Percentiles rank a stretch among this genome's conserved stretches.
These are phyloP conservation scores for Crithidia bombi DNA, from an alignment of 208 protist genomes.

Conservation along the genomic window DNA sequence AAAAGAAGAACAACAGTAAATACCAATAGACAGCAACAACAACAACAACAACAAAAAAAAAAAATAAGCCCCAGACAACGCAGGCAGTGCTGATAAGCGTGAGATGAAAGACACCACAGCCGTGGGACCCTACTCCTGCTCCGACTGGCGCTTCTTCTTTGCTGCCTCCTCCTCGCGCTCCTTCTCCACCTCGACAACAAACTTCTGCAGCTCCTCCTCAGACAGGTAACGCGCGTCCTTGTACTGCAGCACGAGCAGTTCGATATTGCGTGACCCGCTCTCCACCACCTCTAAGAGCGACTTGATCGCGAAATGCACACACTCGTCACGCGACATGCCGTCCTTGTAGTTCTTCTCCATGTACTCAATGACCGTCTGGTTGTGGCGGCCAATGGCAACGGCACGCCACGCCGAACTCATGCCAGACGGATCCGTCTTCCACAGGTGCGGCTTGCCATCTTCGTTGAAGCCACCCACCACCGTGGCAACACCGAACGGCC, in stretches of 20 bases:
- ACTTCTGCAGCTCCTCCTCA: conserved; percentile 81
- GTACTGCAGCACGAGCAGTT: conserved; percentile 85
- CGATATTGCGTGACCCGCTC: conserved; percentile 91
- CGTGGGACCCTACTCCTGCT: conserved; percentile 88
- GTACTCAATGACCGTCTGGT: conserved; percentile 99
- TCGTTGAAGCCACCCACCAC: conserved; percentile 99
- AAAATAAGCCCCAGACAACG: background rate
- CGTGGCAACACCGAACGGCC: conserved; percentile 99
- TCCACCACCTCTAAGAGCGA: conserved; percentile 98
- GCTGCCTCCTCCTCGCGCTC: conserved; percentile 88
- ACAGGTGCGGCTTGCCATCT: conserved; percentile 93
- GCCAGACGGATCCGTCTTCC: conserved; percentile 91
- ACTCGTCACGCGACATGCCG: conserved; percentile 89
- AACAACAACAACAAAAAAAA: background rate
- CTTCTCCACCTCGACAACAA: conserved; percentile 85
- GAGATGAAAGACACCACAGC: background rate
- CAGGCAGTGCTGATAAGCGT: background rate
- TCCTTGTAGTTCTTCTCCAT: conserved; percentile 99
- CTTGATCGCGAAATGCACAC: conserved; percentile 97
- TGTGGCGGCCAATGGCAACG: conserved; percentile 92
- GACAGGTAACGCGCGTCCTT: conserved; percentile 67
- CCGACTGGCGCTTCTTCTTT: conserved; percentile 77
- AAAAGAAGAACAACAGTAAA: background rate
- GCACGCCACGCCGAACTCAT: conserved; percentile 87
- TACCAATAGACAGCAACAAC: background rate